Percentiles rank a stretch among this genome's conserved stretches.
phyloP scores from a whole-genome alignment of 495 filamentous ascomycete genomes.

The Entonaema liquescens region DNA sequence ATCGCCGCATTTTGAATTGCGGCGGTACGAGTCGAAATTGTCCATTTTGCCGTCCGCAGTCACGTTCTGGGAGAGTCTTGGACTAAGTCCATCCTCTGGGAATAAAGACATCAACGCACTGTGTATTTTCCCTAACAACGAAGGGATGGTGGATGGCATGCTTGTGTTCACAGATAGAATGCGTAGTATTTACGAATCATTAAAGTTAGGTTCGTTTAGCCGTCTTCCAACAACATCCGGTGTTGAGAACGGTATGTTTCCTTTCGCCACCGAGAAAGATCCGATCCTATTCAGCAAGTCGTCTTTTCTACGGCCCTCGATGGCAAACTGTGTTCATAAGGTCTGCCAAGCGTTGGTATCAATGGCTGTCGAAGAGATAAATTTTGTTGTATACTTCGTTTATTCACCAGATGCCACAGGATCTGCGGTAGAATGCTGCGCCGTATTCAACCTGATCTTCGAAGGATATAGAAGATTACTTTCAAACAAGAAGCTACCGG shows the following conservation, averaged over 20 bases:
- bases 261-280: slow-evolving; percentile 58
- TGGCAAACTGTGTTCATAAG: slow-evolving; percentile 38
- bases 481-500: slow-evolving; percentile 58
- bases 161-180: slow-evolving; percentile 76
- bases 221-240: slow-evolving; percentile 61
- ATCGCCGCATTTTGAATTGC: slow-evolving; percentile 78
- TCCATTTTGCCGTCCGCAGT: slow-evolving; percentile 83
- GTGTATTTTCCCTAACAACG: slow-evolving; percentile 76
- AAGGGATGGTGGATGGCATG: slow-evolving; percentile 66
- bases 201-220: slow-evolving; percentile 77
- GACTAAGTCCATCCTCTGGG: slow-evolving; percentile 79
- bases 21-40: slow-evolving; percentile 74
- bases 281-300: slow-evolving; percentile 43
- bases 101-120: slow-evolving; percentile 80
- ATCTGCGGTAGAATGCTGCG: slow-evolving; percentile 77
- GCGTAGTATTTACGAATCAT: slow-evolving; percentile 77
- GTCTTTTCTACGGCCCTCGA: slow-evolving; percentile 46
- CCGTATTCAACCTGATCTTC: slow-evolving; percentile 78
- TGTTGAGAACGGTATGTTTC: slow-evolving; percentile 67
- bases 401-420: slow-evolving; percentile 73
- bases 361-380: slow-evolving; percentile 53
- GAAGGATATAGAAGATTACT: slow-evolving; percentile 69
- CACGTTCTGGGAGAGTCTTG: slow-evolving; percentile 90
- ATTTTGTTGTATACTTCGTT: slow-evolving; percentile 86
- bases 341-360: slow-evolving; percentile 50